phyloP scores from a whole-genome alignment of 768 basidiomycete genomes.

The Leccinum barrowsii region DNA sequence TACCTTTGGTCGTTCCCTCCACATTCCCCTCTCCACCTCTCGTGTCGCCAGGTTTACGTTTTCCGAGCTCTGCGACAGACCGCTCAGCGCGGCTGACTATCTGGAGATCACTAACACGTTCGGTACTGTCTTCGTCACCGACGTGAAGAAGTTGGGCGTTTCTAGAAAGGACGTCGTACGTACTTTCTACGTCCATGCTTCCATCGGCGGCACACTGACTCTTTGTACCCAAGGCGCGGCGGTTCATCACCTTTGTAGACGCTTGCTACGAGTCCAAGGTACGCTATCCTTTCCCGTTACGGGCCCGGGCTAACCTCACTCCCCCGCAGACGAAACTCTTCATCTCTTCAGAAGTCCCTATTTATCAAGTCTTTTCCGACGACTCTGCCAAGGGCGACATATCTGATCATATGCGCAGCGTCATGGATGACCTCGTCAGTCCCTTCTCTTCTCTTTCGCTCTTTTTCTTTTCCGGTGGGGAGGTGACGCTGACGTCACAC shows the following conservation, averaged over 20 bases:
- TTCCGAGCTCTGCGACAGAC: constrained; percentile 79
- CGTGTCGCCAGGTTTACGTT: constrained; percentile 86
- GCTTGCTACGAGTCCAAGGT: constrained; percentile 93
- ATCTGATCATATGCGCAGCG: constrained; percentile 84
- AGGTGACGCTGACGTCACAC: not conserved
- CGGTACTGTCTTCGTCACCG: constrained; percentile 80
- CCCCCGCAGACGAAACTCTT: constrained; percentile 76
- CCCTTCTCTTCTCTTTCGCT: not conserved
- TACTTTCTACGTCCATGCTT: not conserved
- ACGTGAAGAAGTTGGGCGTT: constrained; percentile 86
- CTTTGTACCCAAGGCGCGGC: constrained; percentile 56
- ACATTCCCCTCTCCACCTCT: constrained; percentile 75
- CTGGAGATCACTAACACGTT: constrained; percentile 89
- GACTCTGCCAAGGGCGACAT: constrained; percentile 45
- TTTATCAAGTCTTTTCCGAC: constrained; percentile 86
- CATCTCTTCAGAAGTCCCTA: constrained; percentile 88
- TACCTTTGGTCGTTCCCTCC: constrained; percentile 88
- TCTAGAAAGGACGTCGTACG: constrained; percentile 80
- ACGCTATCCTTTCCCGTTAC: constrained; percentile 3
- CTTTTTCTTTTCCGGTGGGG: no score
- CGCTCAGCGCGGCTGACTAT: constrained; percentile 94
- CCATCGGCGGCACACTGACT: not conserved
- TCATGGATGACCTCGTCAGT: constrained; percentile 93
- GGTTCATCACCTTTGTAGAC: constrained; percentile 98
- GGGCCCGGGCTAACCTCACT: not conserved